phyloP scores from a whole-genome alignment of 345 rosid species.

The Salix arbutifolia region DNA sequence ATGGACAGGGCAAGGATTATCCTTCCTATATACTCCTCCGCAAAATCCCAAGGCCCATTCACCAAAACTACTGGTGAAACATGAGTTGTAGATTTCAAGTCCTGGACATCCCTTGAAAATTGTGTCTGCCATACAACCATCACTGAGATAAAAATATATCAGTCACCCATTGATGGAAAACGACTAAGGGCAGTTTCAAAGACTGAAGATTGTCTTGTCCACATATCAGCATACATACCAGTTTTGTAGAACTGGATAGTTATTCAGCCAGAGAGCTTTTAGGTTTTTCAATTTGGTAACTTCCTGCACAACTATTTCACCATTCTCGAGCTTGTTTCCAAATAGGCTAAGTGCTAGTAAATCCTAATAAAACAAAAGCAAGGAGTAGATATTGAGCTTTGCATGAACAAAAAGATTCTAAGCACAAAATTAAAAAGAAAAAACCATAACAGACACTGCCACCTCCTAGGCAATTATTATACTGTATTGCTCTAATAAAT shows the following conservation, averaged over 20 bases:
- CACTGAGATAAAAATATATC: conserved; percentile 39
- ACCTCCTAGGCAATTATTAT: not conserved
- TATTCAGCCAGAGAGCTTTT: conserved; percentile 80
- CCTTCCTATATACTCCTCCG: conserved; percentile 60
- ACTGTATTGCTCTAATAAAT: not conserved
- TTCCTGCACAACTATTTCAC: conserved; percentile 51
- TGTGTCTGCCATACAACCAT: conserved; percentile 34
- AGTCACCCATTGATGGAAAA: conserved; percentile 6
- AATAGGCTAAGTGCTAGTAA: conserved; percentile 74
- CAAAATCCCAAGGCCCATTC: conserved; percentile 87
- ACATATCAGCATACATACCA: conserved; percentile 38
- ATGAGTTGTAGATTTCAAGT: conserved; percentile 78
- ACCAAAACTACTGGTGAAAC: conserved; percentile 61
- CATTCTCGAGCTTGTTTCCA: conserved; percentile 64
- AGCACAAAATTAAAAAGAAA: not conserved
- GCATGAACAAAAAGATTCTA: not conserved
- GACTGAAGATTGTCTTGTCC: not conserved
- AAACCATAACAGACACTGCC: not conserved
- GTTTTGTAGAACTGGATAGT: conserved; percentile 56
- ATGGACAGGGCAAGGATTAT: conserved; percentile 45
- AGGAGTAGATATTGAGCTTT: not conserved
- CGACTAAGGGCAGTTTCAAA: conserved; percentile 2
- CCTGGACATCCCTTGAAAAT: conserved; percentile 58
- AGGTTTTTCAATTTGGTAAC: conserved; percentile 58
- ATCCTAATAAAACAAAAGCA: conserved; percentile 39